Conservation (phyloP, 257 asterid genomes). For the Schizonepeta tenuifolia region DNA sequence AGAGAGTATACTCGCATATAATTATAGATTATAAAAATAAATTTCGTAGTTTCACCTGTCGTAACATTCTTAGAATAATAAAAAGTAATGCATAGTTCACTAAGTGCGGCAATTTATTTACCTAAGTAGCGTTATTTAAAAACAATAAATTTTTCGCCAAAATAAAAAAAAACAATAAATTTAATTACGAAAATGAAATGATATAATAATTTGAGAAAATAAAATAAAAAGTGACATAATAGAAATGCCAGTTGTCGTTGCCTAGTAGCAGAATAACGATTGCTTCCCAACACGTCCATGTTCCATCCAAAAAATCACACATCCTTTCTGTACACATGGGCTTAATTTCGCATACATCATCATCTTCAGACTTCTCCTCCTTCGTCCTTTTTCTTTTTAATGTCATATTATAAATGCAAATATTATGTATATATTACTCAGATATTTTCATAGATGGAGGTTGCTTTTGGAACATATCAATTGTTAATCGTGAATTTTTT, state of each 20-base stretch:
- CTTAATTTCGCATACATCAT: conserved; percentile 29
- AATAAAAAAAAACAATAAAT: no score
- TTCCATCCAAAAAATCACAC: conserved; percentile 10
- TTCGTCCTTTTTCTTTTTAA: background rate
- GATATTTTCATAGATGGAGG: no score
- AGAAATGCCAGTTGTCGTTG: conserved; percentile 44
- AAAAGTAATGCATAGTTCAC: no score
- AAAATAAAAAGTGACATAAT: background rate
- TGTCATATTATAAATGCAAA: background rate
- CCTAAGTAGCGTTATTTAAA: background rate
- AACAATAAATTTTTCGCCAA: background rate
- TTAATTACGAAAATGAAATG: background rate
- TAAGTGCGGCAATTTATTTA: background rate
- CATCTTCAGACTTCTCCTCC: background rate
- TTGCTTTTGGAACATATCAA: no score
- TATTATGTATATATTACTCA: no score
- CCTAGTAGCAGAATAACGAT: conserved; percentile 27
- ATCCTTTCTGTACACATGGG: conserved; percentile 42
- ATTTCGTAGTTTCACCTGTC: no score
- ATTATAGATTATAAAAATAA: no score
- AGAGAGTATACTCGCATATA: no score
- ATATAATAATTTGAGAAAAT: background rate
- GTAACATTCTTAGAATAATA: no score
- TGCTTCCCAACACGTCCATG: conserved; percentile 38
- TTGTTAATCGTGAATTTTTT: no score